Percentiles rank a stretch among this genome's conserved stretches.
phyloP scores from a whole-genome alignment of 345 rosid species.

The Gynandropsis gynandra region DNA sequence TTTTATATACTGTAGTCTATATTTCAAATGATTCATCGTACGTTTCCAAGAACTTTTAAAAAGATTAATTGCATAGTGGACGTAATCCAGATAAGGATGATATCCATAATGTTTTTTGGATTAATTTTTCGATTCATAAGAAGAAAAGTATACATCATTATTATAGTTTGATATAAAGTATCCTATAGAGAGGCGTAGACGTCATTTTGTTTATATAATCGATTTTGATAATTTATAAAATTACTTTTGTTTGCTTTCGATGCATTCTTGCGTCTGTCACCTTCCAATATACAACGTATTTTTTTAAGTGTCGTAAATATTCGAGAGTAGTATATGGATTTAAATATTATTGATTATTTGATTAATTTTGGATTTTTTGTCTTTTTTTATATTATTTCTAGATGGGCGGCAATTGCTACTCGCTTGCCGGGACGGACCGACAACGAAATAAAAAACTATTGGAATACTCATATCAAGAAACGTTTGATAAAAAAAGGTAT shows the following conservation, averaged over 20 bases:
- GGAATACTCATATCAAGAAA: constrained; percentile 55
- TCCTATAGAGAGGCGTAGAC: background rate
- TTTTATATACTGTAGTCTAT: too few relatives aligned
- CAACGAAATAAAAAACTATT: constrained; percentile 51
- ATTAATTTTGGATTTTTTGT: background rate
- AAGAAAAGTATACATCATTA: too few relatives aligned
- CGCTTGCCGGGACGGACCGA: constrained; percentile 42
- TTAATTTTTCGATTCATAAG: too few relatives aligned
- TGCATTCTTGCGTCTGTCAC: background rate
- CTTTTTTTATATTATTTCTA: background rate
- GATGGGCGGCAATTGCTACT: constrained; percentile 55
- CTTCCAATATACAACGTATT: too few relatives aligned
- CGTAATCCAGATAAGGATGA: too few relatives aligned
- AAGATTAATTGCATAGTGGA: too few relatives aligned
- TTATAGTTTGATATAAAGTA: too few relatives aligned
- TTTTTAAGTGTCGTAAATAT: too few relatives aligned
- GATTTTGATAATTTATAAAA: background rate
- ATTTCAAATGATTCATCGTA: too few relatives aligned
- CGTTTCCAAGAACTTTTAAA: too few relatives aligned
- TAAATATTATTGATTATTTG: background rate
- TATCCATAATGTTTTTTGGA: too few relatives aligned
- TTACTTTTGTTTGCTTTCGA: background rate
- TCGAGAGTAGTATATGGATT: background rate
- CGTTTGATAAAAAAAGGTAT: constrained; percentile 32
- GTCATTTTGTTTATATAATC: constrained; percentile 10